Percentiles rank a stretch among this genome's conserved stretches.
phyloP scores from a whole-genome alignment of 1,284 basidiomycete species.

The Trichosporon faecale region DNA sequence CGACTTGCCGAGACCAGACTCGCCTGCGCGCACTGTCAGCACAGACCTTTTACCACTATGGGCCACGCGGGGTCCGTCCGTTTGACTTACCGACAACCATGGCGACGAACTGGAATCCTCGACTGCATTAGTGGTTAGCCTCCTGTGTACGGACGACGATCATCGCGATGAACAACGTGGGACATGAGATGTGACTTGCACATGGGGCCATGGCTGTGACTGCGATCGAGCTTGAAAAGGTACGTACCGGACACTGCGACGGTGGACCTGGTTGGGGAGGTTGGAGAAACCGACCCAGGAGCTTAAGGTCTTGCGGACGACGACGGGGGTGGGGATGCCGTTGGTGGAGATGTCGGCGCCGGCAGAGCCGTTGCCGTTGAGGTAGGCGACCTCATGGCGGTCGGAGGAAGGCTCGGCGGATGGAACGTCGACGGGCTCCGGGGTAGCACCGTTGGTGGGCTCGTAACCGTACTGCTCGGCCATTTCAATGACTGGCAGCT shows the following conservation, averaged over 20 bases:
- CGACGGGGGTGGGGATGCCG: conserved; percentile 15
- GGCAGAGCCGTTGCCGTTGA: conserved; percentile 18
- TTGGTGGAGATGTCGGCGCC: conserved; percentile 12
- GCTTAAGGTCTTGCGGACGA: conserved; percentile 48
- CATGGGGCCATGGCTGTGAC: neutral
- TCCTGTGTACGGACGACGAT: neutral
- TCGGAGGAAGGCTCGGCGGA: conserved; percentile 15
- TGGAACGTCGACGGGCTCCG: conserved; percentile 13
- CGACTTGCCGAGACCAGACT: conserved; percentile 95
- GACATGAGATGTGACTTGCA: neutral
- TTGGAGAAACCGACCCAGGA: conserved; percentile 73
- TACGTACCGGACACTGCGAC: conserved; percentile 77
- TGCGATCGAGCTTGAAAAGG: neutral
- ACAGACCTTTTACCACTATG: conserved; percentile 21
- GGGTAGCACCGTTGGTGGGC: conserved; percentile 18
- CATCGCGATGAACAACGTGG: neutral
- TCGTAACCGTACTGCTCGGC: conserved; percentile 43
- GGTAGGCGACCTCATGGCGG: conserved; percentile 13
- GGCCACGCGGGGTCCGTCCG: conserved; percentile 5
- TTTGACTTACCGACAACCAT: conserved; percentile 87
- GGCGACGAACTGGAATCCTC: conserved; percentile 92
- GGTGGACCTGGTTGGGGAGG: conserved; percentile 94
- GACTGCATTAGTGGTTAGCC: conserved; percentile 48
- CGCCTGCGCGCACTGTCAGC: conserved; percentile 60
- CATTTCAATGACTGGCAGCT: conserved; percentile 27